phyloP scores from a whole-genome alignment of 73 alveolate genomes.

The Paramecium caudatum region DNA sequence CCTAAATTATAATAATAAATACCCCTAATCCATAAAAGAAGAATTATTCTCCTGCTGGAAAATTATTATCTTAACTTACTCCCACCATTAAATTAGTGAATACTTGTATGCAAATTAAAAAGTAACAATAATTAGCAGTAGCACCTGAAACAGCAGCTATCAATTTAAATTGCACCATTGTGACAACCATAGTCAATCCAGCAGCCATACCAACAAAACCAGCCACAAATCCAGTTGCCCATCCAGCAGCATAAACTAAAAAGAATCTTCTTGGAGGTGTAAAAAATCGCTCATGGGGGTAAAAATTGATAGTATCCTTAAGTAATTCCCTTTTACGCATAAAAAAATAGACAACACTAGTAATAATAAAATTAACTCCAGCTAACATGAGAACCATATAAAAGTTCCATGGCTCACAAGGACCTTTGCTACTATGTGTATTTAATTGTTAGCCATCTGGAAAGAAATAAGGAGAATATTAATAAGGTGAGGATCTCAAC shows the following conservation, averaged over 20 bases:
- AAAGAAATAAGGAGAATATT: constrained; percentile 53
- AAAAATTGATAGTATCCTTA: constrained; percentile 4
- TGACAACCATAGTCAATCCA: constrained; percentile 40
- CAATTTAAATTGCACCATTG: constrained; percentile 49
- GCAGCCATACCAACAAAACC: constrained; percentile 68
- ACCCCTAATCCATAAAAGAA: constrained; percentile 36
- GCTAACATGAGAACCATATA: not conserved
- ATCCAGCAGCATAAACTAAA: constrained; percentile 22
- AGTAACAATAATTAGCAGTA: constrained; percentile 56
- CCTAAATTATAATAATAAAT: not conserved
- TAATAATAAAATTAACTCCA: not conserved
- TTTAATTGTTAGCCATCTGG: not conserved
- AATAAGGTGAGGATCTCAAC: constrained; percentile 34
- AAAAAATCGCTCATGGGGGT: constrained; percentile 37
- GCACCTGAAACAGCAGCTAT: constrained; percentile 65
- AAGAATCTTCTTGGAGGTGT: constrained; percentile 34
- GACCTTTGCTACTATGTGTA: not conserved
- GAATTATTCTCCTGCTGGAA: not conserved
- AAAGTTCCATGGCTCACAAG: constrained; percentile 50
- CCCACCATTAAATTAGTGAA: not conserved
- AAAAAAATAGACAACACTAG: not conserved
- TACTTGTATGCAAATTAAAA: not conserved
- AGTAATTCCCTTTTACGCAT: constrained; percentile 51
- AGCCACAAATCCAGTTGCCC: constrained; percentile 41
- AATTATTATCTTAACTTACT: not conserved